phyloP scores from a whole-genome alignment of 2,329 filamentous ascomycete genomes.

The Fusarium veterinarium region DNA sequence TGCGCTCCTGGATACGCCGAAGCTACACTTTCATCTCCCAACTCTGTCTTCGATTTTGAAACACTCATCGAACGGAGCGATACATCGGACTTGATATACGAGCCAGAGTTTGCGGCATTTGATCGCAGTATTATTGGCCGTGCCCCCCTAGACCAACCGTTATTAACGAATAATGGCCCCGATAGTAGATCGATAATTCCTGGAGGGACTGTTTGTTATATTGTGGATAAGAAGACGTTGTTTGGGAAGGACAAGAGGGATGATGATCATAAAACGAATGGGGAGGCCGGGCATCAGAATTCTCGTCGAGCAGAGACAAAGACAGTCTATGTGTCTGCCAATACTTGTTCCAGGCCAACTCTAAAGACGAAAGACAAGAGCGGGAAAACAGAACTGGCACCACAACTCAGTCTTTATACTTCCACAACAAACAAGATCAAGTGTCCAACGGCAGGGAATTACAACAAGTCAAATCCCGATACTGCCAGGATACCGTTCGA shows the following conservation, averaged over 20 bases:
- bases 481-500: constrained; percentile 61
- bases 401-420: constrained; percentile 83
- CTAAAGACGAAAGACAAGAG: constrained; percentile 45
- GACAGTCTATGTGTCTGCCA: constrained; percentile 83
- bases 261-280: constrained; percentile 16
- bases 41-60: constrained; percentile 27
- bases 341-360: constrained; percentile 83
- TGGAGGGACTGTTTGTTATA: constrained; percentile 66
- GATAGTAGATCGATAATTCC: constrained; percentile 68
- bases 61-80: constrained; percentile 17
- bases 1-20: constrained; percentile 70
- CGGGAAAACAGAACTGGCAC: constrained; percentile 52
- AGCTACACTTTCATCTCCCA: constrained; percentile 62
- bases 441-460: constrained; percentile 44
- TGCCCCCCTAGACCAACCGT: constrained; percentile 61
- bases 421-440: constrained; percentile 62
- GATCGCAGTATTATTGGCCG: constrained; percentile 73
- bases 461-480: constrained; percentile 30
- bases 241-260: constrained; percentile 40
- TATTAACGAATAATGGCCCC: constrained; percentile 73
- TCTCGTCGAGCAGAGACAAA: constrained; percentile 48
- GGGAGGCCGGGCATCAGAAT: constrained; percentile 18
- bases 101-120: constrained; percentile 70
- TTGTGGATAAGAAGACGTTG: constrained; percentile 47
- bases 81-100: constrained; percentile 58